Evolutionary conservation across 176 grass and related monocot species (phyloP).

Genomic region (Canna indica): DNA sequence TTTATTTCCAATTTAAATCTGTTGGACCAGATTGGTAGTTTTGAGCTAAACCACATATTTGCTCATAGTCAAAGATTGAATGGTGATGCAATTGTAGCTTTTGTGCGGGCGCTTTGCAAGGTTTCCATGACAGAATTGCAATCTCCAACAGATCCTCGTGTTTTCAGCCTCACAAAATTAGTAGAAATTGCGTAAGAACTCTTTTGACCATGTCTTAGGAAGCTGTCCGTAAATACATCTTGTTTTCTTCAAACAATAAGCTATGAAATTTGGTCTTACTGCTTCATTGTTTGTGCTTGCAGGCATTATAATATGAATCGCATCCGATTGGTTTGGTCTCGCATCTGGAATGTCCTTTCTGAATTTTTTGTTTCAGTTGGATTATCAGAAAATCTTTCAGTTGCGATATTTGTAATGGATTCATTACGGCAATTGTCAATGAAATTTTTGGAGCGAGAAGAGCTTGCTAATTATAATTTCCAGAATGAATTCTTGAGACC

Average conservation of each 20-base stretch:
- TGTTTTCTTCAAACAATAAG: conserved; percentile 24
- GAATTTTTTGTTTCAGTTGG: conserved; percentile 97
- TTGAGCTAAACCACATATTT: conserved; percentile 97
- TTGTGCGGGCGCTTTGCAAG: conserved; percentile 97
- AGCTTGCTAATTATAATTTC: conserved; percentile 93
- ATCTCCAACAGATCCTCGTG: conserved; percentile 75
- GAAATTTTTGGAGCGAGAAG: conserved; percentile 96
- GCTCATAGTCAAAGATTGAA: conserved; percentile 96
- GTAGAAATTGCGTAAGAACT: conserved; percentile 96
- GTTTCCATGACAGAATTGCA: conserved; percentile 90
- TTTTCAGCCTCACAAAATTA: conserved; percentile 99
- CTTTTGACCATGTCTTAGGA: conserved; percentile 18
- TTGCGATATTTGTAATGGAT: conserved; percentile 98
- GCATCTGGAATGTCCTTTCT: conserved; percentile 86
- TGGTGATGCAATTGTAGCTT: conserved; percentile 93
- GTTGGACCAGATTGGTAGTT: conserved; percentile 88
- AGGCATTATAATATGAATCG: conserved; percentile 97
- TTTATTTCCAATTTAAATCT: conserved; percentile 93
- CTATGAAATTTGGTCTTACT: conserved; percentile 15
- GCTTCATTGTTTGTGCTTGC: conserved; percentile 33
- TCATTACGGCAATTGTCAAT: conserved; percentile 86
- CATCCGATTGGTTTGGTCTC: conserved; percentile 86
- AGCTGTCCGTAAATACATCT: conserved; percentile 12
- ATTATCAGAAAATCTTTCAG: conserved; percentile 85
- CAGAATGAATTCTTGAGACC: conserved; percentile 96